Percentiles rank a stretch among this genome's conserved stretches.
phyloP scores from a whole-genome alignment of 164 flowering plant species.

The Annona squamosa region DNA sequence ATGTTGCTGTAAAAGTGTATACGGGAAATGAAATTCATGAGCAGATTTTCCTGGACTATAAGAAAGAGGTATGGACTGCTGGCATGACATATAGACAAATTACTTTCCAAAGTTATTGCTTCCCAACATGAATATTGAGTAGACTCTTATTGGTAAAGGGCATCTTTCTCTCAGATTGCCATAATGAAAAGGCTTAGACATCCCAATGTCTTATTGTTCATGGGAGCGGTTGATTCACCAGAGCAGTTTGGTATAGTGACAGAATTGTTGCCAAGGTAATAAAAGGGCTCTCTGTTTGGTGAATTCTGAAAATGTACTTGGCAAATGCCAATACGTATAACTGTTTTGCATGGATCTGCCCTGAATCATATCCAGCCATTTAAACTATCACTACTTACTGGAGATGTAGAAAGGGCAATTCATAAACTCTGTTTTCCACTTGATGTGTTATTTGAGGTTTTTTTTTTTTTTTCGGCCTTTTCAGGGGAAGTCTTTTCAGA shows the following conservation, averaged over 20 bases:
- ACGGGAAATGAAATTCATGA: conserved; percentile 43
- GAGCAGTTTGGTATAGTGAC: conserved; percentile 74
- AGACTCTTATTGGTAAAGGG: neutral
- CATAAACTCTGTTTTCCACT: neutral
- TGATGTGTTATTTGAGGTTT: neutral
- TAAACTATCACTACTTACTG: too few species aligned
- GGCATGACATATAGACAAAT: neutral
- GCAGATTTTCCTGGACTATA: conserved; percentile 47
- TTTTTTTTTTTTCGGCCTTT: conserved; percentile 9
- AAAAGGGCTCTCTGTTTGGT: neutral
- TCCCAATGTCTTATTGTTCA: conserved; percentile 82
- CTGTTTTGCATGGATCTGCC: neutral
- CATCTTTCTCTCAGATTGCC: conserved; percentile 33
- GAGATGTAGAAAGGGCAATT: neutral
- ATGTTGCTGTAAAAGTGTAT: conserved; percentile 78
- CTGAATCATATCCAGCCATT: neutral
- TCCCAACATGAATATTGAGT: neutral
- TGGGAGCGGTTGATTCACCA: conserved; percentile 74
- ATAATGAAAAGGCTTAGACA: conserved; percentile 79
- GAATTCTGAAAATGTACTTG: neutral
- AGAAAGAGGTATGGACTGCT: conserved; percentile 50
- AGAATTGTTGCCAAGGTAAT: conserved; percentile 73
- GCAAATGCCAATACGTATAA: neutral
- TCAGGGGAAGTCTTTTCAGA: conserved; percentile 84
- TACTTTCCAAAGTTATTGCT: neutral